Evolutionary conservation across 148 eudicot genomes (phyloP).

Genomic region (Suaeda aralocaspica): DNA sequence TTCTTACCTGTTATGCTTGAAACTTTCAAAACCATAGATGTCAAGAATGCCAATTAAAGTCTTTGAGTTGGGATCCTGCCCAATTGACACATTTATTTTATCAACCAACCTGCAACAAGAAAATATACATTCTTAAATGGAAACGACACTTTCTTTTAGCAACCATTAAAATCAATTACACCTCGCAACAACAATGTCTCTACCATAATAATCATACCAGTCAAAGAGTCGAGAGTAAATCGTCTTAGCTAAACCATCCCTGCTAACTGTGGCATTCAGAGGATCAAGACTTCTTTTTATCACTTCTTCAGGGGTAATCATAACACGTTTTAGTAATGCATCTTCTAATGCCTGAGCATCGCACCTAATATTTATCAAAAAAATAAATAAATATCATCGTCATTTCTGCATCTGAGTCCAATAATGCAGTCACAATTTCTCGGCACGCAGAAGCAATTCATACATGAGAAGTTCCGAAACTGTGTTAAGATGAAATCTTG

Average conservation of each 20-base stretch:
- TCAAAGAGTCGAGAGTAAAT: slow-evolving; percentile 87
- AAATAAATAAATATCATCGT: slow-evolving; percentile 2
- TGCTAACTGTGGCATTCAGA: slow-evolving; percentile 80
- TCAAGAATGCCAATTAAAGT: slow-evolving; percentile 92
- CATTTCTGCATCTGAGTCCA: slow-evolving; percentile 11
- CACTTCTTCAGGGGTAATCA: slow-evolving; percentile 99
- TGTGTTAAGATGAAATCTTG: slow-evolving; percentile 82
- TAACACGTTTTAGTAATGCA: slow-evolving; percentile 91
- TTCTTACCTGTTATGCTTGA: slow-evolving; percentile 83
- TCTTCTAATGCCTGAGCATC: slow-evolving; percentile 81
- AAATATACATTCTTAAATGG: slow-evolving; percentile 14
- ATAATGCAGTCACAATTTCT: not conserved
- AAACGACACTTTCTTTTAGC: not conserved
- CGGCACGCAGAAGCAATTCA: slow-evolving; percentile 18
- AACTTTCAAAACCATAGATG: slow-evolving; percentile 98
- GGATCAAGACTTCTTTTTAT: slow-evolving; percentile 95
- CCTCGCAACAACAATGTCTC: slow-evolving; percentile 5
- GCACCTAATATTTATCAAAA: slow-evolving; percentile 51
- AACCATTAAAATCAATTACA: not conserved
- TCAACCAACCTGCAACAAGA: slow-evolving; percentile 80
- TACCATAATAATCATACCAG: slow-evolving; percentile 50
- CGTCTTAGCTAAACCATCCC: slow-evolving; percentile 98
- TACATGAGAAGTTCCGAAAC: slow-evolving; percentile 95
- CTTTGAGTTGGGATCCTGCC: slow-evolving; percentile 85
- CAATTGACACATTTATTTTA: slow-evolving; percentile 87